Percentiles rank a stretch among this genome's conserved stretches.
These are phyloP conservation scores for Botryotinia globosa DNA, from an alignment of 2,329 filamentous ascomycete genomes.

Conservation along the genomic window DNA sequence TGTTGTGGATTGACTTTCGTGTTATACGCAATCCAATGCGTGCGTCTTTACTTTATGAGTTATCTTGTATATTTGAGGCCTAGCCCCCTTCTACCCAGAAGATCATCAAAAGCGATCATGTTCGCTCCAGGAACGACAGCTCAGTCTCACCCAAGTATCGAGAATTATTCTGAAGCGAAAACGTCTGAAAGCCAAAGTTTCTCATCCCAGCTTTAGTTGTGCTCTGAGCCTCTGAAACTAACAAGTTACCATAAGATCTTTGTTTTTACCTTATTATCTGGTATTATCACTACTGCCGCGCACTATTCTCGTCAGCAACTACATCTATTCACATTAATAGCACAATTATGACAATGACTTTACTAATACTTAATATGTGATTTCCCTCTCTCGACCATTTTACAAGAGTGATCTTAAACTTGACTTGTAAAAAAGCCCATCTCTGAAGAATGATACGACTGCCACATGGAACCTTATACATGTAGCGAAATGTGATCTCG, in stretches of 20 bases:
- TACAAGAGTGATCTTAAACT: too few relatives aligned
- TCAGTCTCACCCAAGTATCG: background rate
- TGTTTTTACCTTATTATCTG: background rate
- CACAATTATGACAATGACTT: background rate
- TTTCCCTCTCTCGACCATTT: background rate
- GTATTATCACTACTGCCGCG: background rate
- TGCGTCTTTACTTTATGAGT: background rate
- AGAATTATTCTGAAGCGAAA: background rate
- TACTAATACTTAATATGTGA: background rate
- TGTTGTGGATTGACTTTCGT: background rate
- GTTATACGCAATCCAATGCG: background rate
- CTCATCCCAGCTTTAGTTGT: background rate
- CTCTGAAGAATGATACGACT: background rate
- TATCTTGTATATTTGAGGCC: fast-evolving
- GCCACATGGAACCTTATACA: background rate
- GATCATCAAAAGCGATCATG: too few relatives aligned
- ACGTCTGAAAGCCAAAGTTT: too few relatives aligned
- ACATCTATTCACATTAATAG: background rate
- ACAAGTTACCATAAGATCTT: fast-evolving
- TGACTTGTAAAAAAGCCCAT: background rate
- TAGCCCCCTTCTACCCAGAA: too few relatives aligned
- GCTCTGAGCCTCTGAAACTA: background rate
- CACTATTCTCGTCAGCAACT: background rate
- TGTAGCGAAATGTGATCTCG: background rate
- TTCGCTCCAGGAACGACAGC: background rate